Conservation (phyloP, 164 flowering plant genomes). For the Stephania japonica region DNA sequence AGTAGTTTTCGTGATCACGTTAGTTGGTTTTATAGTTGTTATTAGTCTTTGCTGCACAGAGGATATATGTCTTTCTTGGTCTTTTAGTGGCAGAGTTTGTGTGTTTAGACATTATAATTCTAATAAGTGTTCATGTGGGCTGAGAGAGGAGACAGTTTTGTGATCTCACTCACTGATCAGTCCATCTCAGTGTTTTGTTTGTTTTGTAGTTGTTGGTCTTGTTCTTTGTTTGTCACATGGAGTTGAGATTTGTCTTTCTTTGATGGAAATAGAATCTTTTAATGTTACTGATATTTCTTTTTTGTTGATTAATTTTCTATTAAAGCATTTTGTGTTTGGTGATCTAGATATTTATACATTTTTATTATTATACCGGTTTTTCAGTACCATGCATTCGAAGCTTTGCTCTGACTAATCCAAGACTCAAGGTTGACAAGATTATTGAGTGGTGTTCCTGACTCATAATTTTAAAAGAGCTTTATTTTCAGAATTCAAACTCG, state of each 20-base stretch:
- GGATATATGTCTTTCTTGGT: not conserved
- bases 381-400: too few species aligned
- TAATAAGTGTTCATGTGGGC: not conserved
- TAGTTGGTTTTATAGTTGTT: not conserved
- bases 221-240: too few species aligned
- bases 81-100: not conserved
- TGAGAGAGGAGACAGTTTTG: slow-evolving; percentile 43
- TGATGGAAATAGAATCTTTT: not conserved
- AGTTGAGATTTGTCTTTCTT: not conserved
- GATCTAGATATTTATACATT: too few species aligned
- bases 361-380: too few species aligned
- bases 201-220: not conserved
- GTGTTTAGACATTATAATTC: not conserved
- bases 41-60: not conserved
- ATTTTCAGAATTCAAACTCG: too few species aligned
- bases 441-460: too few species aligned
- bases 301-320: too few species aligned
- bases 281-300: not conserved
- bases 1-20: too few species aligned
- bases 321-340: too few species aligned
- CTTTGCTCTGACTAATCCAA: too few species aligned
- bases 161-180: slow-evolving; percentile 16
- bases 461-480: too few species aligned
- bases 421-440: too few species aligned
- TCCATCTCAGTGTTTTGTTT: not conserved